phyloP scores from a whole-genome alignment of 202 grass and related monocot genomes.

The Zoysia matrella region DNA sequence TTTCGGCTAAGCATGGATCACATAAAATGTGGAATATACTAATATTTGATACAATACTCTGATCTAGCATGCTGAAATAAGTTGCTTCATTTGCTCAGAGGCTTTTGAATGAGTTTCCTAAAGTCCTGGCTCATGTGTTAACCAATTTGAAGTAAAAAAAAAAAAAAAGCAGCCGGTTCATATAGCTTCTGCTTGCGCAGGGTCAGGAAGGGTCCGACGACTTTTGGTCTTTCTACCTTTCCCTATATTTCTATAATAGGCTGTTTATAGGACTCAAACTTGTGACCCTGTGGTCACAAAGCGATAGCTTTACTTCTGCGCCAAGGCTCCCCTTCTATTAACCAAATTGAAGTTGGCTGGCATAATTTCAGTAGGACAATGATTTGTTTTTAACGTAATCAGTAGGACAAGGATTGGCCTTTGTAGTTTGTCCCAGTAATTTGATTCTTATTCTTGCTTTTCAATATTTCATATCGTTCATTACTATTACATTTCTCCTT shows the following conservation, averaged over 20 bases:
- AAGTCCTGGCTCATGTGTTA: neutral
- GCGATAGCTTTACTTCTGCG: too few relatives aligned
- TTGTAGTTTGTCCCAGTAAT: slow-evolving; percentile 8
- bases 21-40: neutral
- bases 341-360: neutral
- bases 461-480: slow-evolving; percentile 24
- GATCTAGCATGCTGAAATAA: neutral
- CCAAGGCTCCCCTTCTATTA: too few relatives aligned
- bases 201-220: too few relatives aligned
- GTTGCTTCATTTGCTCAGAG: neutral
- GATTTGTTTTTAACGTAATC: neutral
- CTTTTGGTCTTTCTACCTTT: too few relatives aligned
- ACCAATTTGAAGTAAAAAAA: too few relatives aligned
- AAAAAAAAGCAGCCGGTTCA: too few relatives aligned
- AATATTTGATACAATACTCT: neutral
- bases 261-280: too few relatives aligned
- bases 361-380: neutral
- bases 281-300: too few relatives aligned
- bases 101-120: neutral
- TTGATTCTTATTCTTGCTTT: slow-evolving; percentile 6
- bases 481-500: slow-evolving; percentile 35
- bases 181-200: too few relatives aligned
- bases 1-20: too few relatives aligned
- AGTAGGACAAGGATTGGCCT: too few relatives aligned
- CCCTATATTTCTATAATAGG: too few relatives aligned